phyloP scores from a whole-genome alignment of 163 green algal species.

The Scenedesmus sp. region DNA sequence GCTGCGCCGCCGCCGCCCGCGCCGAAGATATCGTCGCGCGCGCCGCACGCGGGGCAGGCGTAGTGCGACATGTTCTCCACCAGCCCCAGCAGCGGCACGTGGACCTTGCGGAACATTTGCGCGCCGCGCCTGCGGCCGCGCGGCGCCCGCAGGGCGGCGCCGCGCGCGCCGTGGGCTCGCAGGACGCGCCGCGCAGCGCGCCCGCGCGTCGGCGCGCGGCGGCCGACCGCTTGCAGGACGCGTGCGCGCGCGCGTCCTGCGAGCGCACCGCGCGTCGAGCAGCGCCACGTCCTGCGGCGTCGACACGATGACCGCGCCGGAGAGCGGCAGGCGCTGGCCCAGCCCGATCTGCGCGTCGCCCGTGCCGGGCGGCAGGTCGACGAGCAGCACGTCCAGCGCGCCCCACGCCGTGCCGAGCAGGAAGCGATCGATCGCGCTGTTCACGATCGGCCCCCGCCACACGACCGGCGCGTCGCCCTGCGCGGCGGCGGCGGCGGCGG shows the following conservation, averaged over 20 bases:
- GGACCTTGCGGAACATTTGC: constrained; percentile 86
- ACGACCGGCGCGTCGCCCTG: constrained; percentile 79
- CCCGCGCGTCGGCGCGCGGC: too few relatives aligned
- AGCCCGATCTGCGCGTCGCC: constrained; percentile 92
- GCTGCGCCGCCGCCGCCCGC: constrained; percentile 69
- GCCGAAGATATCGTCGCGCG: constrained; percentile 87
- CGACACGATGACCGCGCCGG: constrained; percentile 91
- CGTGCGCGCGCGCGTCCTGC: too few relatives aligned
- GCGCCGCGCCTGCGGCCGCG: constrained; percentile 56
- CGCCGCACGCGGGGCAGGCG: constrained; percentile 79
- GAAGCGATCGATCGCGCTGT: constrained; percentile 87
- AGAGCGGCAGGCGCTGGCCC: constrained; percentile 83
- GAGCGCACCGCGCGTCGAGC: constrained; percentile 74
- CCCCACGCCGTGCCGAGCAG: constrained; percentile 85
- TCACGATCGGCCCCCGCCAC: constrained; percentile 94
- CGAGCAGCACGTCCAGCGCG: constrained; percentile 88
- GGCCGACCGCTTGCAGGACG: too few relatives aligned
- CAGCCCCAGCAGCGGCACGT: constrained; percentile 86
- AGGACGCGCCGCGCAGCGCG: too few relatives aligned
- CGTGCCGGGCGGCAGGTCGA: constrained; percentile 94
- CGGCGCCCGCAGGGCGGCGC: too few relatives aligned
- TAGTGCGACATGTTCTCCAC: constrained; percentile 96
- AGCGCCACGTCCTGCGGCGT: constrained; percentile 95
- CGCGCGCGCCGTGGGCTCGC: too few relatives aligned
- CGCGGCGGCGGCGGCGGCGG: background rate